Conservation (phyloP, 2,329 filamentous ascomycete species). For the Phaeomoniella chlamydospora region DNA sequence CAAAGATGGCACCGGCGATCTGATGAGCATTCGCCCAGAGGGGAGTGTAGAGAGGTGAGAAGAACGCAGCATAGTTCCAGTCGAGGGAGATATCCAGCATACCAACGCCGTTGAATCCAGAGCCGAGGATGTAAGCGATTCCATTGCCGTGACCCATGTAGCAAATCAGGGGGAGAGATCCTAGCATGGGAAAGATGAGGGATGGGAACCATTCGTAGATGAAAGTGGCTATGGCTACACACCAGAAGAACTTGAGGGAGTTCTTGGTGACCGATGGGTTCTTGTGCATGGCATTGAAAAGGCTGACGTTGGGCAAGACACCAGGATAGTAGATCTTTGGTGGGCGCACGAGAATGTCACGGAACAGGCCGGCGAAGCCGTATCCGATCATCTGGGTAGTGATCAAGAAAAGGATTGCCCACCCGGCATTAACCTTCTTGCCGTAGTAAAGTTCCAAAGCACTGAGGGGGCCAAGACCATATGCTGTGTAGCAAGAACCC, state of each 20-base stretch:
- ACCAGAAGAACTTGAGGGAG: conserved; percentile 20
- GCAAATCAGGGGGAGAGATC: conserved; percentile 32
- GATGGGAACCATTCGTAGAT: conserved; percentile 39
- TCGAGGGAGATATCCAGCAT: conserved; percentile 16
- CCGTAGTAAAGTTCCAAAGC: conserved; percentile 25
- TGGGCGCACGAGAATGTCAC: conserved; percentile 22
- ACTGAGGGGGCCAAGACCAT: conserved; percentile 30
- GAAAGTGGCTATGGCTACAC: conserved; percentile 16
- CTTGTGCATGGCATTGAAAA: conserved; percentile 22
- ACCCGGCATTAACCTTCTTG: conserved; percentile 22
- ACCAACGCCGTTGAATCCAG: conserved; percentile 16
- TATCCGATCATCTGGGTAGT: conserved; percentile 25
- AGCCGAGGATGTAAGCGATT: conserved; percentile 17
- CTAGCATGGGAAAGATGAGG: conserved; percentile 33
- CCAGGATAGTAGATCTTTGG: conserved; percentile 24
- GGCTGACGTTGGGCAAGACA: conserved; percentile 21
- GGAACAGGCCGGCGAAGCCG: conserved; percentile 22
- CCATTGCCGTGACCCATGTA: conserved; percentile 34
- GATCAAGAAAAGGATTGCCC: conserved; percentile 21
- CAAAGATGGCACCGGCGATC: conserved; percentile 26
- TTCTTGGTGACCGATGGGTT: conserved; percentile 15
- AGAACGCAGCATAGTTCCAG: conserved; percentile 14
- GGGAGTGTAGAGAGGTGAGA: conserved; percentile 11
- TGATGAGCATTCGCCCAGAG: conserved; percentile 26
- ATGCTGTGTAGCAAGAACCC: conserved; percentile 30